Base-by-base conservation (phyloP, 176 grass and related monocot species). In the Triticum urartu region DNA sequence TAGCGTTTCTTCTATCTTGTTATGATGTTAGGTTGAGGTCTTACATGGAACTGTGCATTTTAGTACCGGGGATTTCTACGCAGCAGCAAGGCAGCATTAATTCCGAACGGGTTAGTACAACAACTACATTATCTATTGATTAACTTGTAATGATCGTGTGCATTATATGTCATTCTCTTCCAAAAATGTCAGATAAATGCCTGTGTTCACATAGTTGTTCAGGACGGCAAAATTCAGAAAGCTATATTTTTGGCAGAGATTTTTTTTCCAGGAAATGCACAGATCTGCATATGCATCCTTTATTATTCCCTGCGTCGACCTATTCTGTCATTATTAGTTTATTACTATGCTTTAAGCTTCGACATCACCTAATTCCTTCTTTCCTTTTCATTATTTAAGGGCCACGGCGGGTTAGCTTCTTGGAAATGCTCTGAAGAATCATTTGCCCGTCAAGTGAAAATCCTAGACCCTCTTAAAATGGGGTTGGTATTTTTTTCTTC, bases 401-500 rank as follows among this genome's bases (percentile, higher is more conserved):
- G 74, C 40, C 86, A 89, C 21, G 86, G 80, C 36, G 89, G 88
- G 65, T 87, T 91, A 84, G 96, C 91, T 84, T 98, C 93, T 62
- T 95, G 96, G 96, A 95, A 94, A 94, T 98, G 96, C 84, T 98
- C 96, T 35, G 96, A 98, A 89, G 96, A 98, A 75, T 94, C 96
- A 58, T 98, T 98, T 91, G 87, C 90, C 6, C 78, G 92, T 88
- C 90, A 98, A 94, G 96, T 98, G 78, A 98, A 94, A 82, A 94
- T 87, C 67, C 90, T 88, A 89, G 96, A 98, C 88, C 96, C 96
- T 87, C 96, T 98, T 77, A 98, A 95, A 84, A 67, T 95, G 34
- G 90, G 96, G 96, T 94, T 72, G 12, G 84, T 26, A 25, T 76
- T 79, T 75, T 45, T 81, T 69, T 34, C 74, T 77, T 77, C 71